Percentiles rank a stretch among this genome's conserved stretches.
Evolutionary conservation across 768 basidiomycete genomes (phyloP).

Genomic region (Suillus bovinus): DNA sequence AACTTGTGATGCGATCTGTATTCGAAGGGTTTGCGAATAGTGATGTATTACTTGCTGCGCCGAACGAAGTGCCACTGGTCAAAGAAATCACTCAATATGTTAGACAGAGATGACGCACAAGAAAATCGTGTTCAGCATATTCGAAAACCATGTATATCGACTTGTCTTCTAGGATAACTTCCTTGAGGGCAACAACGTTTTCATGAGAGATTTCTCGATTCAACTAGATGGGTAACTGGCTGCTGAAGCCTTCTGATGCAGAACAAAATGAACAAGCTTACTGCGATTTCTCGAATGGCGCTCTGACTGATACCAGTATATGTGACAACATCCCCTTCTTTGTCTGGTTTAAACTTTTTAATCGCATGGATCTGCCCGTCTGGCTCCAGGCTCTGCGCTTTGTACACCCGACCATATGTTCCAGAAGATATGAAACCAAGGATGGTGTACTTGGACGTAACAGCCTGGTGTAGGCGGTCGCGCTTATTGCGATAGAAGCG

Average conservation of each 20-base stretch:
- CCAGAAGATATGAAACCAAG: constrained; percentile 98
- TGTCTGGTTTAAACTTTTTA: constrained; percentile 99
- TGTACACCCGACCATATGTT: constrained; percentile 98
- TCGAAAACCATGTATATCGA: constrained; percentile 99
- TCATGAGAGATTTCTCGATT: constrained; percentile 90
- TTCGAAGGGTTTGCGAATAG: constrained; percentile 87
- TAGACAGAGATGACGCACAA: constrained; percentile 52
- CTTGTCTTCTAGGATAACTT: constrained; percentile 97
- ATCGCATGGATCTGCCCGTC: constrained; percentile 84
- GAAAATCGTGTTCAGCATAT: constrained; percentile 97
- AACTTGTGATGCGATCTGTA: constrained; percentile 69
- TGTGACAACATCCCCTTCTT: constrained; percentile 93
- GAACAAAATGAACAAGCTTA: constrained; percentile 38
- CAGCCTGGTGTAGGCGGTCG: constrained; percentile 64
- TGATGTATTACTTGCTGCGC: constrained; percentile 97
- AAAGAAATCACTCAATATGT: background rate
- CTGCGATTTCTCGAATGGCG: constrained; percentile 95
- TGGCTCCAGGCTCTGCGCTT: constrained; percentile 77
- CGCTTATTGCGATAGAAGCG: constrained; percentile 78
- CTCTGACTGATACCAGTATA: constrained; percentile 99
- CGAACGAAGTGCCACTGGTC: constrained; percentile 2
- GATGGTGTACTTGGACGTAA: constrained; percentile 84
- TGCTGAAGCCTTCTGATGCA: background rate
- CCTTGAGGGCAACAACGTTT: constrained; percentile 87
- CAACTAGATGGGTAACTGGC: constrained; percentile 46